Evolutionary conservation across 169 alveolate genomes (phyloP).

Genomic region (Perkinsus olseni): DNA sequence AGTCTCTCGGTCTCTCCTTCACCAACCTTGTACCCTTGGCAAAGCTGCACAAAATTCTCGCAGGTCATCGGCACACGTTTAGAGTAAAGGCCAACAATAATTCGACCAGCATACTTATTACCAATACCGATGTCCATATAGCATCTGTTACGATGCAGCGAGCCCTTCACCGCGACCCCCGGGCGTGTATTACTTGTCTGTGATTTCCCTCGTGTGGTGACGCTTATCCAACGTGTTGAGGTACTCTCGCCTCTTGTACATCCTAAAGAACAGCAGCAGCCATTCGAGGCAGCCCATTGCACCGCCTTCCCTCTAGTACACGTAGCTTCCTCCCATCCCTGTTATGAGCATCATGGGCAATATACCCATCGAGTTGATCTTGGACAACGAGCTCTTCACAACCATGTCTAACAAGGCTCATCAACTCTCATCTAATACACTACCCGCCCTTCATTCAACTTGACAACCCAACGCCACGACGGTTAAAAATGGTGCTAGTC

Average conservation of each 20-base stretch:
- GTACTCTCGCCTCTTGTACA: background rate
- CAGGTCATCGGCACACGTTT: conserved; percentile 19
- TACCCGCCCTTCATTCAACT: background rate
- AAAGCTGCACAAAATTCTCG: conserved; percentile 35
- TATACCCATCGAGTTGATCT: background rate
- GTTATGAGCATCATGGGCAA: background rate
- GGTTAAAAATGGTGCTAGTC: background rate
- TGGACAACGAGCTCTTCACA: background rate
- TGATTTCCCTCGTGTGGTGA: background rate
- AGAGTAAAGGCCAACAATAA: conserved; percentile 25
- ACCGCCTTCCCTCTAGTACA: background rate
- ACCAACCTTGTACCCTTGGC: conserved; percentile 23
- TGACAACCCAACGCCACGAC: background rate
- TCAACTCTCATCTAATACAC: background rate
- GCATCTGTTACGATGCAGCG: background rate
- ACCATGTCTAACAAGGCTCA: background rate
- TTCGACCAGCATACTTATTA: conserved; percentile 22
- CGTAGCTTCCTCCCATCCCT: background rate
- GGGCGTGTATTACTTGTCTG: background rate
- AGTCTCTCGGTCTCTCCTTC: background rate
- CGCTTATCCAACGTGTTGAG: background rate
- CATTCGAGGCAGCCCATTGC: background rate
- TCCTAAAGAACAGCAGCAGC: background rate
- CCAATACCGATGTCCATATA: conserved; percentile 29
- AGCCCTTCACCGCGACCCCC: no score